These are phyloP conservation scores for Tylopilus felleus DNA, from an alignment of 768 basidiomycete genomes.

Conservation along the genomic window DNA sequence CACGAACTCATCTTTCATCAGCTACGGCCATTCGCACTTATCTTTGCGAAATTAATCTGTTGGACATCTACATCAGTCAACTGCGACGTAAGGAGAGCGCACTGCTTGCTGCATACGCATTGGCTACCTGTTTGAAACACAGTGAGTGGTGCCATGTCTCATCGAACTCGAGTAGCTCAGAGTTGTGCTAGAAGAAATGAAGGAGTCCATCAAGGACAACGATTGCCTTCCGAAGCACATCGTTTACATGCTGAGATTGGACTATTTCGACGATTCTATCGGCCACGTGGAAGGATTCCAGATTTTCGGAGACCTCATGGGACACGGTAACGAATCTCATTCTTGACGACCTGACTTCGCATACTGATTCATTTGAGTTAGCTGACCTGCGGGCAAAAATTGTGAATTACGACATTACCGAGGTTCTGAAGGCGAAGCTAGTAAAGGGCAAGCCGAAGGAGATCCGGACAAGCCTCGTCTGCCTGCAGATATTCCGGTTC, in stretches of 20 bases:
- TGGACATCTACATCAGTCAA: conserved; percentile 15
- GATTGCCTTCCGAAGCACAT: conserved; percentile 16
- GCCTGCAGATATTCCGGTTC: conserved; percentile 21
- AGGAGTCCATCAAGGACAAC: conserved; percentile 3
- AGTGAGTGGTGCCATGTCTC: conserved; percentile 5
- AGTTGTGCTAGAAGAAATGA: conserved; percentile 16
- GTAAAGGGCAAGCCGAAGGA: conserved; percentile 12
- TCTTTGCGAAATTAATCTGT: conserved; percentile 4
- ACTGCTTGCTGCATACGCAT: conserved; percentile 22
- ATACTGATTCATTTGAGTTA: conserved; percentile 2
- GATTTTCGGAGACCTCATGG: conserved; percentile 21
- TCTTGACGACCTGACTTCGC: neutral
- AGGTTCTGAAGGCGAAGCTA: conserved; percentile 17
- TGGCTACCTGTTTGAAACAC: conserved; percentile 14
- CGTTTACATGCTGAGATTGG: conserved; percentile 19
- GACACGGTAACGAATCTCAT: conserved; percentile 9
- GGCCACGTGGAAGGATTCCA: conserved; percentile 25
- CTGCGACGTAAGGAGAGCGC: conserved; percentile 14
- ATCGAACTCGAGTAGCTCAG: neutral
- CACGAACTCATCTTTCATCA: neutral
- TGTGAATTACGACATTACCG: conserved; percentile 9
- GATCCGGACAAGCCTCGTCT: conserved; percentile 21
- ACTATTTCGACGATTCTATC: conserved; percentile 26
- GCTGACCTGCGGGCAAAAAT: conserved; percentile 13
- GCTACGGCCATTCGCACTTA: conserved; percentile 2